Evolutionary conservation across 306 rosid genomes (phyloP).

Genomic region (Dalbergia oliveri): DNA sequence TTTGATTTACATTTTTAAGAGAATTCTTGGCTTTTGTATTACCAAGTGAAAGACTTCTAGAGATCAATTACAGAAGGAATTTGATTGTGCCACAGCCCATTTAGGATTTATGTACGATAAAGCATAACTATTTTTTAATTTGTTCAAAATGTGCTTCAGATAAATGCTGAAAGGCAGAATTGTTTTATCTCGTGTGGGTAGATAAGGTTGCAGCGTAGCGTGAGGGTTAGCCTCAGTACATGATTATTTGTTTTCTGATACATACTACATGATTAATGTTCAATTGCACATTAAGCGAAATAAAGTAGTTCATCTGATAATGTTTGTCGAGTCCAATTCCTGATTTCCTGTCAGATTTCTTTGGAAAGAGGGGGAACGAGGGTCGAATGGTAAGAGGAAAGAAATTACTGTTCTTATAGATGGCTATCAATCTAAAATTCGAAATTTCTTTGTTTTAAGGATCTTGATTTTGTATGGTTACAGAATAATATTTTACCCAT

Average conservation of each 20-base stretch:
- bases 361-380: too few relatives aligned
- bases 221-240: too few relatives aligned
- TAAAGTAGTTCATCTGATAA: not conserved
- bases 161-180: not conserved
- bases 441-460: too few relatives aligned
- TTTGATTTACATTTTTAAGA: slow-evolving; percentile 40
- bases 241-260: too few relatives aligned
- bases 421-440: too few relatives aligned
- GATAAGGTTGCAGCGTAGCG: not conserved
- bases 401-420: too few relatives aligned
- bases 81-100: slow-evolving; percentile 32
- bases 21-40: slow-evolving; percentile 39
- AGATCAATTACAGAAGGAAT: slow-evolving; percentile 37
- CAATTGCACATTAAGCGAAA: too few relatives aligned
- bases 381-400: too few relatives aligned
- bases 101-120: not conserved
- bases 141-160: not conserved
- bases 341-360: too few relatives aligned
- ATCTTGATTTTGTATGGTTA: too few relatives aligned
- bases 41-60: slow-evolving; percentile 40
- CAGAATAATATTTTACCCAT: too few relatives aligned
- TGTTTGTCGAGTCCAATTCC: not conserved
- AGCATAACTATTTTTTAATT: not conserved
- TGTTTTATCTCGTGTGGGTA: not conserved
- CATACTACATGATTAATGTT: too few relatives aligned